Conservation (phyloP, 108 stramenopile species). For the Skeletonema marinoi region DNA sequence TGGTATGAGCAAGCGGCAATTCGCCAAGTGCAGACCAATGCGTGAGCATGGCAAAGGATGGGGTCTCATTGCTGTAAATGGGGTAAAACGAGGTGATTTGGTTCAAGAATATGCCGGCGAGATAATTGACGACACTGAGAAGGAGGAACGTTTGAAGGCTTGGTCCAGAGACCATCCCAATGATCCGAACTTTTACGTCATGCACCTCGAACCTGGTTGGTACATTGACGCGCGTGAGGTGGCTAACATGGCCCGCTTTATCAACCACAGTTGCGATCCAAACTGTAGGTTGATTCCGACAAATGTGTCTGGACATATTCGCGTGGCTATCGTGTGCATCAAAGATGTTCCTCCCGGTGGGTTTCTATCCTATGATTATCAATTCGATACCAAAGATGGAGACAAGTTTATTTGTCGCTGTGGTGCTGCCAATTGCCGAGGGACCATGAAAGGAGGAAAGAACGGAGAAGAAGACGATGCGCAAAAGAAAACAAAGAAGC, state of each 20-base stretch:
- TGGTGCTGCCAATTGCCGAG: conserved; percentile 76
- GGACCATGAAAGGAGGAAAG: conserved; percentile 75
- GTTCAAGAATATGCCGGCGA: conserved; percentile 93
- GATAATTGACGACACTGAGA: conserved; percentile 82
- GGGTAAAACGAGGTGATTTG: conserved; percentile 69
- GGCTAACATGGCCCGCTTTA: conserved; percentile 88
- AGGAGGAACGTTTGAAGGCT: conserved; percentile 65
- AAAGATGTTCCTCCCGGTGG: conserved; percentile 78
- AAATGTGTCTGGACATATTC: conserved; percentile 82
- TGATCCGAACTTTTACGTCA: conserved; percentile 95
- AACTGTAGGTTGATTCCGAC: conserved; percentile 87
- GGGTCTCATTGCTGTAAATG: conserved; percentile 81
- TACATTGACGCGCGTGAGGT: conserved; percentile 91
- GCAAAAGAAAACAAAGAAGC: conserved; percentile 44
- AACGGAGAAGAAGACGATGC: conserved; percentile 12
- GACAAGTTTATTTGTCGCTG: conserved; percentile 75
- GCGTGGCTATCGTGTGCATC: conserved; percentile 85
- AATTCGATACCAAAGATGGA: conserved; percentile 79
- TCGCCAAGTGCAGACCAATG: conserved; percentile 71
- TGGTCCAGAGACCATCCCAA: conserved; percentile 85
- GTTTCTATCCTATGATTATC: conserved; percentile 92
- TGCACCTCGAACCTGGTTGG: conserved; percentile 81
- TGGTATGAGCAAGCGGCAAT: conserved; percentile 55
- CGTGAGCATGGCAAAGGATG: conserved; percentile 89
- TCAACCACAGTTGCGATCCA: conserved; percentile 95